phyloP scores from a whole-genome alignment of 306 rosid genomes.

The Prunus salicina region DNA sequence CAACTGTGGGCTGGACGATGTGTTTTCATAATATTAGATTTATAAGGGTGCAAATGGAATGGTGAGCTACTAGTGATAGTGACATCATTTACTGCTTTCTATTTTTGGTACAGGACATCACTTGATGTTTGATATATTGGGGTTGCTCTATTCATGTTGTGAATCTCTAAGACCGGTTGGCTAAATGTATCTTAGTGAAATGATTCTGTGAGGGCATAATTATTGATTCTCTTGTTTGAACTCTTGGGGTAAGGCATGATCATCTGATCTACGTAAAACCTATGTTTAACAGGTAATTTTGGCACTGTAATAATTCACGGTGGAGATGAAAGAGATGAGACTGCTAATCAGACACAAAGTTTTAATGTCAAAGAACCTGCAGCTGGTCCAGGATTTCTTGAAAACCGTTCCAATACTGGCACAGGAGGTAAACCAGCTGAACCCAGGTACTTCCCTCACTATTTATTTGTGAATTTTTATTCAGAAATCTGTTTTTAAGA shows the following conservation, averaged over 20 bases:
- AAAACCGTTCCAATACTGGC: conserved; percentile 24
- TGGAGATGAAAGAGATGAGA: conserved; percentile 49
- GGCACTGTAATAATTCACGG: conserved; percentile 74
- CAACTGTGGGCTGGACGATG: neutral
- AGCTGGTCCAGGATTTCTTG: conserved; percentile 28
- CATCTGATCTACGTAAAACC: conserved; percentile 20
- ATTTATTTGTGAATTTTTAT: conserved; percentile 8
- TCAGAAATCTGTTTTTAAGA: neutral
- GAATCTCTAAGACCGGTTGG: neutral
- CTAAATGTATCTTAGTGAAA: neutral
- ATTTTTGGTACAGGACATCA: neutral
- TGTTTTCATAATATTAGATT: neutral
- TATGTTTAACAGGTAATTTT: conserved; percentile 54
- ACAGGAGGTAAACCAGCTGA: conserved; percentile 36
- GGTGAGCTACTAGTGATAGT: neutral
- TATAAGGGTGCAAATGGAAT: neutral
- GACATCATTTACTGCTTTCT: neutral
- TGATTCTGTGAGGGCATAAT: neutral
- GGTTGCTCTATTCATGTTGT: neutral
- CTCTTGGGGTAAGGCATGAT: neutral
- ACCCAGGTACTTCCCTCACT: conserved; percentile 43
- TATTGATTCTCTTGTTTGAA: neutral
- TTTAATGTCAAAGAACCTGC: conserved; percentile 39
- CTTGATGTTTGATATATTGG: neutral
- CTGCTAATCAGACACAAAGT: conserved; percentile 22